Percentiles rank a stretch among this genome's conserved stretches.
Evolutionary conservation across 192 early-diverging fungal species (phyloP).

Genomic region (Gamsiella multidivaricata): DNA sequence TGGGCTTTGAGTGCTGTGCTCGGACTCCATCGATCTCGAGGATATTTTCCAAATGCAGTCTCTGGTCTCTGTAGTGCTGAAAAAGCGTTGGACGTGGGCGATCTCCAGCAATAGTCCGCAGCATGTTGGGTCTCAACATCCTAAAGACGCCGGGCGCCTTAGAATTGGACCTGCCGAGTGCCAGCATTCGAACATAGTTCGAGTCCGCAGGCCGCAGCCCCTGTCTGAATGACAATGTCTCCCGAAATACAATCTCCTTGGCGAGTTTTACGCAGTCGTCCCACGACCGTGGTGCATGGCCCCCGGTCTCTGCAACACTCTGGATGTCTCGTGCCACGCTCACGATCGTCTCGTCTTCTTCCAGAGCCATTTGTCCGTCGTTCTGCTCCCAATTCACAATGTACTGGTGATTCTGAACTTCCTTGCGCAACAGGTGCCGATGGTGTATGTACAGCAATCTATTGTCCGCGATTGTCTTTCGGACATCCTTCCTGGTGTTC

Average conservation of each 20-base stretch:
- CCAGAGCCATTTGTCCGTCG: not conserved
- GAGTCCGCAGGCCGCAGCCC: not conserved
- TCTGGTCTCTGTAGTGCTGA: not conserved
- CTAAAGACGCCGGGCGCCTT: not conserved
- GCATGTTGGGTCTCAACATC: constrained; percentile 1
- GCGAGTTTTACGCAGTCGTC: constrained; percentile 11
- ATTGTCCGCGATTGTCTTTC: constrained; percentile 13
- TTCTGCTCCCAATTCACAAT: not conserved
- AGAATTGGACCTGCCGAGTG: not conserved
- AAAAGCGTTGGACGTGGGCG: not conserved
- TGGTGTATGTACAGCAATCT: constrained; percentile 9
- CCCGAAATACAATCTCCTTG: not conserved
- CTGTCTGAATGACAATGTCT: not conserved
- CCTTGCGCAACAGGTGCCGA: constrained; percentile 16
- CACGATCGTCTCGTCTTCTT: not conserved
- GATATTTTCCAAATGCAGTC: not conserved
- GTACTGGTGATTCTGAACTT: not conserved
- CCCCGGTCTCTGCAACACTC: not conserved
- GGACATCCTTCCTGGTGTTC: constrained; percentile 13
- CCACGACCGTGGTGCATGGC: not conserved
- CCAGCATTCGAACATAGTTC: too few relatives aligned
- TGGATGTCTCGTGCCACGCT: not conserved
- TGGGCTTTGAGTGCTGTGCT: not conserved
- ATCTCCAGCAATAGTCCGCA: not conserved
- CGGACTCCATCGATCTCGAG: not conserved